Percentiles rank a stretch among this genome's conserved stretches.
Conservation (phyloP, 2,329 filamentous ascomycete species). For the Penicillium hesseltinei region DNA sequence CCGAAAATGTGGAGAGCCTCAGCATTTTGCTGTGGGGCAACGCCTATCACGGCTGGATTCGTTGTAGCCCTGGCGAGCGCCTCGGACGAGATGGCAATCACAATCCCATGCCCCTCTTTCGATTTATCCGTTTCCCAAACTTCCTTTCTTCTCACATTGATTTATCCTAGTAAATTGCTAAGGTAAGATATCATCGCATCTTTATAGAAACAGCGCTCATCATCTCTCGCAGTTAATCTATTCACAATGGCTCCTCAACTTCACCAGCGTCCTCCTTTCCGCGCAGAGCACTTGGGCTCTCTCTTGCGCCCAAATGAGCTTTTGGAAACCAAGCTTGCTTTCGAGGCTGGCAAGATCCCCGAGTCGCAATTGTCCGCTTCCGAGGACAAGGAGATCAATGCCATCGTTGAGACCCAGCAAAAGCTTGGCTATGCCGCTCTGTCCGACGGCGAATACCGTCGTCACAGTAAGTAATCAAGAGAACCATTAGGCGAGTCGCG, state of each 20-base stretch:
- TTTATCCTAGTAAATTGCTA: not conserved
- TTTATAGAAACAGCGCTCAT: not conserved
- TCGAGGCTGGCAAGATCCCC: conserved; percentile 55
- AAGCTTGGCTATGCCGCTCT: conserved; percentile 62
- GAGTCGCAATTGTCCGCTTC: conserved; percentile 58
- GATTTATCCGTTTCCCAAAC: not conserved
- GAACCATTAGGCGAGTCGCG: not conserved
- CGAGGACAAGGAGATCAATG: conserved; percentile 64
- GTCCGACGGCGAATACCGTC: conserved; percentile 67
- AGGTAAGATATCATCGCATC: not conserved
- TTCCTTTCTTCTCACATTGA: not conserved
- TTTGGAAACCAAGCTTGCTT: conserved; percentile 57
- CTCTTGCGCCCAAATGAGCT: conserved; percentile 65
- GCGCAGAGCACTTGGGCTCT: conserved; percentile 71
- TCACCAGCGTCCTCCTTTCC: conserved; percentile 58
- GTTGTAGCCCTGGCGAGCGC: not conserved
- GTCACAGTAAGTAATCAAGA: conserved; percentile 38
- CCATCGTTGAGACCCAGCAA: conserved; percentile 64
- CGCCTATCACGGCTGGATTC: not conserved
- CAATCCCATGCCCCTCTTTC: conserved; percentile 19
- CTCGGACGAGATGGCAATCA: conserved; percentile 7
- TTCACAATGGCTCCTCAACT: conserved; percentile 33
- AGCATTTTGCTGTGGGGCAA: conserved; percentile 14
- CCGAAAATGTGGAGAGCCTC: conserved; percentile 18
- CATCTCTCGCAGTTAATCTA: not conserved